Evolutionary conservation across 371 early-diverging fungal genomes (phyloP), one percentile per base, ranked within the genome.

Genomic region (Catenaria anguillulae): DNA sequence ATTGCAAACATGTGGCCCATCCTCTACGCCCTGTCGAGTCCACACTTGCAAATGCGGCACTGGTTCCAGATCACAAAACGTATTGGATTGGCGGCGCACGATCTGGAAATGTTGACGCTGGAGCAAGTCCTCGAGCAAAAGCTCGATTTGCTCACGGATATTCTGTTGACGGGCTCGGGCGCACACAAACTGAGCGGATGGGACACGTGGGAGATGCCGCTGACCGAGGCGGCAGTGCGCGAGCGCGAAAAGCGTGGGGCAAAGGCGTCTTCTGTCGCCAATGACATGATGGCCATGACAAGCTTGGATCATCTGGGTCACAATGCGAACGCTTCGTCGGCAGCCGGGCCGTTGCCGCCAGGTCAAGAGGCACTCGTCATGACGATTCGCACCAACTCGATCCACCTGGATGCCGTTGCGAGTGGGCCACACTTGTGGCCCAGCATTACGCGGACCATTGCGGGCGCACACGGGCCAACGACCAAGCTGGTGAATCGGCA

Each of bases 11-110:
- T 15, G 13, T 50, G 52, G 52, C 52, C 52, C 15, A 23, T 29
- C 15, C 15, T 50, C 15, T 50, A 50, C 52, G 52, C 52, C 15
- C 52, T 50, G 29, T 50, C 29, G 29, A 15, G 15, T 8, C 52
- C 52, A 17, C 29, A 50, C 31, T 10, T 50, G 52, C 29, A 24
- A 8, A 50, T 50, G 52, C 26, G 29, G 29, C 52, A 50, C 52
- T 50, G 52, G 52, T 50, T 50, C 31, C 52, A 50, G 17, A 29
- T 50, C 12, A 50, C 52, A 13, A 50, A 50, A 31, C 52, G 52
- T 31, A 50, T 23, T 10, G 52, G 52, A 1, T 12, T 50, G 8
- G 26, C 52, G 15, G 52, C 52, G 12, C 52, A 50, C 52, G 52
- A 50, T 31, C 52, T 50, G 5, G 52, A 50, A 19, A 2, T 50